Evolutionary conservation across 2,329 filamentous ascomycete genomes (phyloP), one percentile per base, ranked within the genome.

Genomic region (Colletotrichum lindemuthianum): DNA sequence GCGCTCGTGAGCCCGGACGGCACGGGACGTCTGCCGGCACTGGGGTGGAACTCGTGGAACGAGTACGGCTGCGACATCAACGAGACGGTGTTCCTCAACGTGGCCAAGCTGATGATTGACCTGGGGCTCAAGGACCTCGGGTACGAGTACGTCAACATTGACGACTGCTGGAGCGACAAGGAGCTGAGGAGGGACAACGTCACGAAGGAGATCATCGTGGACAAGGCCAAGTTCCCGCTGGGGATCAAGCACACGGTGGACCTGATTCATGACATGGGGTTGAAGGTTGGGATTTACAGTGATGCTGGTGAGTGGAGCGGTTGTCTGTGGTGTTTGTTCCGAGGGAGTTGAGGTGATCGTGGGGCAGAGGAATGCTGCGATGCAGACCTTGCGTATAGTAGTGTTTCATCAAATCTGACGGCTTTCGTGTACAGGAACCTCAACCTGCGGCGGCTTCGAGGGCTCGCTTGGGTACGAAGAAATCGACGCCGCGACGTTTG

Each of bases 211-310:
- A 78, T 87, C 5, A 72, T 82, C 4, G 78, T 82, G 0, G 81
- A 88, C 67, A 72, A 74, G 0, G 71, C 67, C 3, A 85, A 82
- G 60, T 90, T 90, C 63, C 88, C 88, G 0, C 75, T 81, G 15
- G 88, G 88, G 0, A 87, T 90, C 65, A 78, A 78, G 8, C 80
- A 82, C 0, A 72, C 84, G 1, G 86, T 86, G 2, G 74, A 83
- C 32, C 71, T 83, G 60, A 79, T 90, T 16, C 88, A 90, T 65
- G 74, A 69, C 2, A 70, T 87, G 66, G 86, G 85, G 2, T 70
- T 90, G 48, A 90, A 90, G 71, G 75, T 89, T 9, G 88, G 88
- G 1, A 88, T 90, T 61, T 90, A 90, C 70, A 83, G 83, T 68
- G 83, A 82, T 71, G 84, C 84, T 0, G 84, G 84, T 45, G 77